phyloP scores from a whole-genome alignment of 2,329 filamentous ascomycete species.

The Parastagonospora avenae region DNA sequence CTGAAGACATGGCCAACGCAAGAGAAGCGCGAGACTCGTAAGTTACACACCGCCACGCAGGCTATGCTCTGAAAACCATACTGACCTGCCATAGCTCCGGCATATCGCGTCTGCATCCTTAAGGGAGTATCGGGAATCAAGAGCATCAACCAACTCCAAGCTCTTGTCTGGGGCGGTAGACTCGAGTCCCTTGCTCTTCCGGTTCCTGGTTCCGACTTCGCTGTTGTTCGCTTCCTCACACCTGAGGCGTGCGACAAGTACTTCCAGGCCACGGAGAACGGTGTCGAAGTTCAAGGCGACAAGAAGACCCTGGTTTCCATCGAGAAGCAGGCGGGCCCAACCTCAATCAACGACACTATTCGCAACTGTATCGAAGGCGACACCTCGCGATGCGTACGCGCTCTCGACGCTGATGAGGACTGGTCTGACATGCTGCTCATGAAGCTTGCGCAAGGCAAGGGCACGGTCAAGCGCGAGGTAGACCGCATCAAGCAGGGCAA shows the following conservation, averaged over 20 bases:
- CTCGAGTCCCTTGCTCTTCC: slow-evolving; percentile 39
- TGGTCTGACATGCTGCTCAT: slow-evolving; percentile 45
- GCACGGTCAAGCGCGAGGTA: slow-evolving; percentile 46
- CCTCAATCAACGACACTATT: slow-evolving; percentile 49
- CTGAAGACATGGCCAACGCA: slow-evolving; percentile 33
- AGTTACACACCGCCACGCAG: slow-evolving; percentile 3
- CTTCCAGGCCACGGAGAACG: slow-evolving; percentile 41
- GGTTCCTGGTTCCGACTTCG: slow-evolving; percentile 25
- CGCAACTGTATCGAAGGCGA: slow-evolving; percentile 48
- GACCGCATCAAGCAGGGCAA: slow-evolving; percentile 53
- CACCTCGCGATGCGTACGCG: slow-evolving; percentile 54
- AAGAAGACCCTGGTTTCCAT: slow-evolving; percentile 36
- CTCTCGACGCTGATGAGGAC: slow-evolving; percentile 49
- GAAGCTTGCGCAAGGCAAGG: slow-evolving; percentile 45
- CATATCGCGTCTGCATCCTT: slow-evolving; percentile 32
- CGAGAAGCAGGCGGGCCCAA: slow-evolving; percentile 29
- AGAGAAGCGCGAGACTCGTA: slow-evolving; percentile 38
- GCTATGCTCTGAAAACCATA: not conserved
- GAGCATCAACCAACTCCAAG: slow-evolving; percentile 37
- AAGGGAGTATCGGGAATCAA: slow-evolving; percentile 28
- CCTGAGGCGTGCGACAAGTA: slow-evolving; percentile 41
- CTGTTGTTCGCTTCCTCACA: slow-evolving; percentile 41
- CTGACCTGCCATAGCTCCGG: slow-evolving; percentile 24
- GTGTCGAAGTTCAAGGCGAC: slow-evolving; percentile 29
- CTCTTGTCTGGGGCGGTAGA: slow-evolving; percentile 46